A percentile compares a stretch with the other conserved stretches of the same genome.
phyloP scores from a whole-genome alignment of 2,329 filamentous ascomycete genomes.

The Amesomyces nigricolor region DNA sequence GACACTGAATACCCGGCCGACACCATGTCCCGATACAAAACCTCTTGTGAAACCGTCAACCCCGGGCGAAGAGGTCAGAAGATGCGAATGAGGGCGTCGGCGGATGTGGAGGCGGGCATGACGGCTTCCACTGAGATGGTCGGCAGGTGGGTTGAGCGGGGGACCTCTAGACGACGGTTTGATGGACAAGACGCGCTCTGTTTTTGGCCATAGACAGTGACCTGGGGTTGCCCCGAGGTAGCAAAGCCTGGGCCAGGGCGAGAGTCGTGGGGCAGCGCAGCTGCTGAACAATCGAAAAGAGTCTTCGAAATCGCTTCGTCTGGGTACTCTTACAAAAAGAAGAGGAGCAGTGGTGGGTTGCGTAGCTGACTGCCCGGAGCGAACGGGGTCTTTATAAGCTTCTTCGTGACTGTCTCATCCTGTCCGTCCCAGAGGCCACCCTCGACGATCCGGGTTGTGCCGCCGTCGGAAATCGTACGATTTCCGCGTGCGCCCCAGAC shows the following conservation, averaged over 20 bases:
- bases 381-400: slow-evolving; percentile 10
- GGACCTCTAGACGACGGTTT: not conserved
- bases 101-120: not conserved
- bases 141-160: not conserved
- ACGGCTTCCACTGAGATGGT: not conserved
- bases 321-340: too few species aligned
- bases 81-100: not conserved
- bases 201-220: too few species aligned
- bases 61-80: slow-evolving; percentile 11
- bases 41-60: slow-evolving; percentile 14
- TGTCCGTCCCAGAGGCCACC: slow-evolving; percentile 14
- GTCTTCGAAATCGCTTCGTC: too few species aligned
- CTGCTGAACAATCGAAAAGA: too few species aligned
- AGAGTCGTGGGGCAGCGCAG: not conserved
- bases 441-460: slow-evolving; percentile 23
- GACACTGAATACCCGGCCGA: slow-evolving; percentile 13
- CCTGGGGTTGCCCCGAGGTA: too few species aligned
- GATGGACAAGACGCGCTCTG: too few species aligned
- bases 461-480: slow-evolving; percentile 26
- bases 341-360: too few species aligned
- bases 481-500: slow-evolving; percentile 18
- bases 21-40: not conserved
- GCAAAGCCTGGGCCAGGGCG: too few species aligned
- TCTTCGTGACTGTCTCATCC: slow-evolving; percentile 3
- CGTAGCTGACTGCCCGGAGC: not conserved